These are phyloP conservation scores for Podaxis carcinomalis DNA, from an alignment of 768 basidiomycete species.

Conservation along the genomic window DNA sequence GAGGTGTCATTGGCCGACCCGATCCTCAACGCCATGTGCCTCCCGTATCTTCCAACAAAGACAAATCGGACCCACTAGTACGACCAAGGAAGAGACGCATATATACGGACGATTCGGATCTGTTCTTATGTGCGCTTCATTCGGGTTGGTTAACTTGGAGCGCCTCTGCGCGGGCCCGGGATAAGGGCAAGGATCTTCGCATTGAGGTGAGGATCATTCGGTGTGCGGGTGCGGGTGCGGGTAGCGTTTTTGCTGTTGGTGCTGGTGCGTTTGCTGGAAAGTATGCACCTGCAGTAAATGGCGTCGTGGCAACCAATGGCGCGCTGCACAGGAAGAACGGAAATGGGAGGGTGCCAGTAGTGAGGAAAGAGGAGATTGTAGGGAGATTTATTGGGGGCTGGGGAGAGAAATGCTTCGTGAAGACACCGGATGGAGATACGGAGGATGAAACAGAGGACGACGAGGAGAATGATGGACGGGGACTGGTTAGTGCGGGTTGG, in stretches of 20 bases:
- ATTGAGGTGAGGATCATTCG: constrained; percentile 37
- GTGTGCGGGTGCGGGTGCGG: constrained; percentile 28
- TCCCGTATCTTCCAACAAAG: background rate
- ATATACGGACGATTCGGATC: constrained; percentile 76
- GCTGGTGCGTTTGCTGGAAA: constrained; percentile 11
- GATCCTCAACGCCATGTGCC: constrained; percentile 4
- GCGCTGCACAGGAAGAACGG: constrained; percentile 9
- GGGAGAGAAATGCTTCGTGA: constrained; percentile 33
- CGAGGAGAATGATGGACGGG: constrained; percentile 53
- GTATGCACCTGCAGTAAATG: constrained; percentile 9
- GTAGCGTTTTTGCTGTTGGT: constrained; percentile 22
- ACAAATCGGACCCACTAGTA: constrained; percentile 1
- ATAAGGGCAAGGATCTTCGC: constrained; percentile 33
- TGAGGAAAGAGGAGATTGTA: constrained; percentile 38
- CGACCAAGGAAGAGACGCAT: constrained; percentile 38
- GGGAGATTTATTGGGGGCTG: constrained; percentile 44
- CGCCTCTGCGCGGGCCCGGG: constrained; percentile 33
- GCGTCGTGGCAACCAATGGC: constrained; percentile 1
- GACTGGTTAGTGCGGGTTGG: constrained; percentile 67
- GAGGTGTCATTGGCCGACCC: constrained; percentile 41
- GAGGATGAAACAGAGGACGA: constrained; percentile 23
- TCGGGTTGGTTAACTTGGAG: constrained; percentile 54
- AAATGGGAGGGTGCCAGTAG: constrained; percentile 14
- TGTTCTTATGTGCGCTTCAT: constrained; percentile 67
- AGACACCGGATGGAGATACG: constrained; percentile 24